These are phyloP conservation scores for Tolypocladium inflatum DNA, from an alignment of 2,329 filamentous ascomycete genomes.

Conservation along the genomic window DNA sequence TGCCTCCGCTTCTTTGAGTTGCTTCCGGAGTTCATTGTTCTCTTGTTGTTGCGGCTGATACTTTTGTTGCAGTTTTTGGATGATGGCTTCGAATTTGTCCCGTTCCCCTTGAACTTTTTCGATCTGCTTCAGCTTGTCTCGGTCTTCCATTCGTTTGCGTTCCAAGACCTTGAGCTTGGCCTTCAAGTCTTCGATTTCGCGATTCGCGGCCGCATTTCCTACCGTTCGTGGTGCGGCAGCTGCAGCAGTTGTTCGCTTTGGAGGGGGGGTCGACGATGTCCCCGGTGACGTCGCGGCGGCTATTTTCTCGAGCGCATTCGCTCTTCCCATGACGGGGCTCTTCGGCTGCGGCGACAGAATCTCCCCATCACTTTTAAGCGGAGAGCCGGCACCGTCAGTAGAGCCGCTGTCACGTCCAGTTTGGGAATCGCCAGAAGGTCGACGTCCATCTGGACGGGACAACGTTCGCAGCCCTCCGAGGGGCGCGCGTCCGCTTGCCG, in stretches of 20 bases:
- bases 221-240: constrained; percentile 27
- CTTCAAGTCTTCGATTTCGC: constrained; percentile 80
- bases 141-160: constrained; percentile 75
- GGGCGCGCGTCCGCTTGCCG: constrained; percentile 31
- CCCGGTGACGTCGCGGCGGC: constrained; percentile 26
- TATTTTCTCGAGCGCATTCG: constrained; percentile 42
- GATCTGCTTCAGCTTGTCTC: constrained; percentile 71
- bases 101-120: constrained; percentile 68
- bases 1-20: constrained; percentile 65
- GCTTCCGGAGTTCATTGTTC: constrained; percentile 63
- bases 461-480: constrained; percentile 22
- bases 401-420: constrained; percentile 30
- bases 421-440: constrained; percentile 36
- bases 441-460: constrained; percentile 29
- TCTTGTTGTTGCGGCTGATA: constrained; percentile 80
- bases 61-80: constrained; percentile 84
- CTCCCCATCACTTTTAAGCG: constrained; percentile 41
- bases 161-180: constrained; percentile 81
- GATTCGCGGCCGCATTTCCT: constrained; percentile 39
- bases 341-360: constrained; percentile 37
- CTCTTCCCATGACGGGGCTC: constrained; percentile 41
- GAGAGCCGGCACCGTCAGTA: constrained; percentile 29
- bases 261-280: constrained; percentile 19
- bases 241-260: constrained; percentile 17
- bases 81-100: constrained; percentile 72